Evolutionary conservation across 768 basidiomycete genomes (phyloP).

Genomic region (Psilocybe sp.): DNA sequence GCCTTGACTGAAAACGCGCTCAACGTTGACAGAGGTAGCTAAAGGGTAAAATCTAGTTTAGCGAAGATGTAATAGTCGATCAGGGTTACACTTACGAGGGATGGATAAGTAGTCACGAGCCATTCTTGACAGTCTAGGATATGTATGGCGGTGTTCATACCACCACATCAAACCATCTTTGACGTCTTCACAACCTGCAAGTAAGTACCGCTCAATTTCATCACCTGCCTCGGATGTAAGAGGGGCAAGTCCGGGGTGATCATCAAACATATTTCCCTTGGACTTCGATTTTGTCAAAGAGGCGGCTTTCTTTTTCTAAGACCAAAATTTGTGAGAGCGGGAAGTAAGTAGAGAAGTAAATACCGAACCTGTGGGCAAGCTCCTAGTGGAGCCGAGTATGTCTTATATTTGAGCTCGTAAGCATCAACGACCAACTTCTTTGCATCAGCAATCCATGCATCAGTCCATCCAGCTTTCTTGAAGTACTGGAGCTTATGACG

Average conservation of each 20-base stretch:
- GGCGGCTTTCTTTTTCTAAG: neutral
- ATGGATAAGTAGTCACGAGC: neutral
- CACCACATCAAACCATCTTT: conserved; percentile 22
- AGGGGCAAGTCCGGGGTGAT: conserved; percentile 21
- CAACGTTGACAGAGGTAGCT: too few relatives aligned
- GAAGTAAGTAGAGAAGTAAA: neutral
- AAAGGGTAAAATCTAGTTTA: too few relatives aligned
- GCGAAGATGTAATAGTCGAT: too few relatives aligned
- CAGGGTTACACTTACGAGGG: too few relatives aligned
- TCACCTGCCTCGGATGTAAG: conserved; percentile 13
- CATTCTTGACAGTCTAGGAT: conserved; percentile 28
- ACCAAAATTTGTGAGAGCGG: neutral
- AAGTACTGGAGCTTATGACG: conserved; percentile 26
- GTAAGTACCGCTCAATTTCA: conserved; percentile 30
- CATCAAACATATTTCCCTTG: conserved; percentile 26
- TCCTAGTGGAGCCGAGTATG: neutral
- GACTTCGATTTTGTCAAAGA: too few relatives aligned
- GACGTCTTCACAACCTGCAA: conserved; percentile 21
- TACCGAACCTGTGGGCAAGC: neutral
- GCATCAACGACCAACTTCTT: conserved; percentile 7
- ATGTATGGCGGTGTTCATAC: conserved; percentile 15
- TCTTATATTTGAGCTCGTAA: conserved; percentile 9
- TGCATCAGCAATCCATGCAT: conserved; percentile 22
- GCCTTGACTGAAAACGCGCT: too few relatives aligned
- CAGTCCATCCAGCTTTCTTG: conserved; percentile 17